Evolutionary conservation across 176 grass and related monocot species (phyloP), one percentile per base, ranked within the genome.

Genomic region (Rhipidocladum racemiflorum): DNA sequence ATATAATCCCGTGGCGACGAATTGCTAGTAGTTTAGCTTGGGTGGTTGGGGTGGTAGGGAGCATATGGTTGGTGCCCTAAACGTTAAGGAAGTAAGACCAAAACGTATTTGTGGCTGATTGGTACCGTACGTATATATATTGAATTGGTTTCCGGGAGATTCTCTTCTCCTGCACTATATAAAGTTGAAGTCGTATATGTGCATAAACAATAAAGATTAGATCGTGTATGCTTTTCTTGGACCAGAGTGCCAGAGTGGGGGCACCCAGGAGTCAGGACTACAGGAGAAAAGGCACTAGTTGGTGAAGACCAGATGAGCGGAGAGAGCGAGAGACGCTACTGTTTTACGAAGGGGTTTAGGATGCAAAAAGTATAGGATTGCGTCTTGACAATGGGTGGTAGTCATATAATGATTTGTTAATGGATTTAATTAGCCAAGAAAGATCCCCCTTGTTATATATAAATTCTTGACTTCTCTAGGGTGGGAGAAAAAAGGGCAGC

Each of bases 211-310:
- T 67, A 54, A 66, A n/a, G n/a, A 81, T 68, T 64, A 14, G 38
- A 32, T 46, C 45, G 56, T 70, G 65, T 21, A 60, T 72, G 56
- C 46, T 83, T 72, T 83, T 83, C 80, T 83, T 88, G 86, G 74
- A 83, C 74, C 27, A 78, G 80, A 38, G 21, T 44, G 85, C 61
- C 77, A 49, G 38, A n/a, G 77, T 82, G 78, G 40, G 78, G 73
- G 34, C 24, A n/a, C 42, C 42, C 5, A 61, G 18, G 53, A 61
- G 64, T 45, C 5, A 61, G 18, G 53, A 61, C 72, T 45, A 43
- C 3, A 56, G 50, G 21, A 39, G 46, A 44, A 38, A 83, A 76
- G 61, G 35, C 46, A 17, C 8, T 67, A 48, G 74, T 84, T 79
- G 81, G 75, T 84, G 67, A 84, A 74, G 59, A 79, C 49, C 61